phyloP scores from a whole-genome alignment of 176 grass and related monocot species.

The Otatea glauca region DNA sequence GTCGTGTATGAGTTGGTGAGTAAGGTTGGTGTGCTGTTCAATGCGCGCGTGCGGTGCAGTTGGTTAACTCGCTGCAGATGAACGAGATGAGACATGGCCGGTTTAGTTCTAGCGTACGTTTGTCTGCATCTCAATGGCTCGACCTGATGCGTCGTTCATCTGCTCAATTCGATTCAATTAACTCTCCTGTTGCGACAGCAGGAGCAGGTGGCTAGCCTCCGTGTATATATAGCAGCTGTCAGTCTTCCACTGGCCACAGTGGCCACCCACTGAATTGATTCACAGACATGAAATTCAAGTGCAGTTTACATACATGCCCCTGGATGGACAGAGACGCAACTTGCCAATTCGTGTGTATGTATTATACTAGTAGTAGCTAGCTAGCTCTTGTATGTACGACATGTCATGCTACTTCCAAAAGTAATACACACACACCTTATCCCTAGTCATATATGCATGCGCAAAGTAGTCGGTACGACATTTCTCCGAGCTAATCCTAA shows the following conservation, averaged over 20 bases:
- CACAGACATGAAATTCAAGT: not conserved
- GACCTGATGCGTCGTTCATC: not conserved
- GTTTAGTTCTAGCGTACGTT: not conserved
- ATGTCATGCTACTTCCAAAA: no score
- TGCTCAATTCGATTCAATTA: not conserved
- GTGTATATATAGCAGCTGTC: no score
- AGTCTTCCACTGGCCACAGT: not conserved
- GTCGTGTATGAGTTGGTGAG: not conserved
- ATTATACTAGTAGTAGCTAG: no score
- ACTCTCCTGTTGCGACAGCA: not conserved
- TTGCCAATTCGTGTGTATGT: no score
- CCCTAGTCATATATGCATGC: no score
- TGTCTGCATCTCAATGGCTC: constrained; percentile 16
- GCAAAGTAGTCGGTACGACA: no score
- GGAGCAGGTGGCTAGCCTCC: not conserved
- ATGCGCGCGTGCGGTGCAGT: not conserved
- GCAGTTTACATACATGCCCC: not conserved
- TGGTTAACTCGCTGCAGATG: not conserved
- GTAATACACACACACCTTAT: no score
- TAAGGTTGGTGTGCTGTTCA: not conserved
- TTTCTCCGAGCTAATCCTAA: no score
- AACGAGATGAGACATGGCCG: not conserved
- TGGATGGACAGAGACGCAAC: no score
- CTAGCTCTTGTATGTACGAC: no score
- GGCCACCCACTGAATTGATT: not conserved